These are phyloP conservation scores for Codiaeum variegatum DNA, from an alignment of 441 rosid genomes.

Conservation along the genomic window DNA sequence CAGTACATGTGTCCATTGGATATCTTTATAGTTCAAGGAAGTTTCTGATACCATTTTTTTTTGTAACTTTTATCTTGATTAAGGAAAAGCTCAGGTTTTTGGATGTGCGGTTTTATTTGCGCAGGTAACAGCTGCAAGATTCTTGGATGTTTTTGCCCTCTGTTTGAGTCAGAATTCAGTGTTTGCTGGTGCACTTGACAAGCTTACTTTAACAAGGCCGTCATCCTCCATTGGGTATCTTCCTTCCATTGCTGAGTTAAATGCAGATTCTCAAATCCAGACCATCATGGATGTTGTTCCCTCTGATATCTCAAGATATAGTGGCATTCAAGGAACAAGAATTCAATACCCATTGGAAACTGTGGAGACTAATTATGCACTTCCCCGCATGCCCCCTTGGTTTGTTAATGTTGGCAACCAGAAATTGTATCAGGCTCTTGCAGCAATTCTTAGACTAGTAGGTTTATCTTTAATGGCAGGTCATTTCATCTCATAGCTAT, in stretches of 20 bases:
- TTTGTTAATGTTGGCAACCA: slow-evolving; percentile 67
- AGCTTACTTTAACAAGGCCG: slow-evolving; percentile 55
- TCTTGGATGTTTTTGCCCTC: slow-evolving; percentile 72
- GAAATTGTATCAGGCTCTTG: slow-evolving; percentile 68
- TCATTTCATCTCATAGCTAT: slow-evolving; percentile 38
- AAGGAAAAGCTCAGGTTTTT: slow-evolving; percentile 5
- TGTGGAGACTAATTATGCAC: slow-evolving; percentile 36
- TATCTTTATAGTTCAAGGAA: background rate
- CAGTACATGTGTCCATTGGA: background rate
- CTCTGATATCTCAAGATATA: slow-evolving; percentile 34
- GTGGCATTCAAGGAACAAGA: slow-evolving; percentile 27
- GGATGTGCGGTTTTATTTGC: slow-evolving; percentile 19
- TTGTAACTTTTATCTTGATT: background rate
- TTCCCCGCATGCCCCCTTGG: slow-evolving; percentile 92
- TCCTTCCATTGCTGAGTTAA: slow-evolving; percentile 71
- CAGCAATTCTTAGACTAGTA: slow-evolving; percentile 81
- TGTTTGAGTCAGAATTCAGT: slow-evolving; percentile 71
- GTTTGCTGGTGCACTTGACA: slow-evolving; percentile 74
- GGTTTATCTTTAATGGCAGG: slow-evolving; percentile 91
- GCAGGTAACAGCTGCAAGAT: slow-evolving; percentile 78
- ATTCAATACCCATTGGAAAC: slow-evolving; percentile 26
- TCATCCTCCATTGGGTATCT: slow-evolving; percentile 69
- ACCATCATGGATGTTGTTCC: slow-evolving; percentile 27
- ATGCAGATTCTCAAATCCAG: slow-evolving; percentile 41
- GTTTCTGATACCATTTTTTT: background rate